phyloP scores from a whole-genome alignment of 345 rosid genomes.

The Eucalyptus fibrosa region DNA sequence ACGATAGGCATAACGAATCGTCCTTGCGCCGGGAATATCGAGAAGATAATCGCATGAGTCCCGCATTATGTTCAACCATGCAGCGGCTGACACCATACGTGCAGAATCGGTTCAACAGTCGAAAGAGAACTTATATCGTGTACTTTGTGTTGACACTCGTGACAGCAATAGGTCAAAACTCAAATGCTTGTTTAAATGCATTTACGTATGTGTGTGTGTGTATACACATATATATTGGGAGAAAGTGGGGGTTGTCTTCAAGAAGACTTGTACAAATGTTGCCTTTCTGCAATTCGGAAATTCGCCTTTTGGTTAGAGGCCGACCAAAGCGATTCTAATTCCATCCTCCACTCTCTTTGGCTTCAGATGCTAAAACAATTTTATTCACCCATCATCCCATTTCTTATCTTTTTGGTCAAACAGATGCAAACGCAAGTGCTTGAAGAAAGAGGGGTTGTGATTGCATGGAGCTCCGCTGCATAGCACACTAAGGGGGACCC shows the following conservation, averaged over 20 bases:
- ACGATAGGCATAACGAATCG: background rate
- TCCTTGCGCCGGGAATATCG: background rate
- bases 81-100: background rate
- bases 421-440: background rate
- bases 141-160: background rate
- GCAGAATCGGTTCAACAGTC: background rate
- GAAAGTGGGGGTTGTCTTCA: background rate
- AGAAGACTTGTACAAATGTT: background rate
- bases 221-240: background rate
- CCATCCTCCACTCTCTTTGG: conserved; percentile 5
- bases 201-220: background rate
- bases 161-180: background rate
- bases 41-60: background rate
- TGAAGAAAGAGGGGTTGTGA: background rate
- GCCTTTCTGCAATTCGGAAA: background rate
- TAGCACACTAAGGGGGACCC: background rate
- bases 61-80: background rate
- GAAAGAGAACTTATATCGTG: background rate
- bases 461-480: background rate
- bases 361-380: background rate
- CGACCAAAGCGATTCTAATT: conserved; percentile 12
- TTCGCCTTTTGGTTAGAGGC: conserved; percentile 5
- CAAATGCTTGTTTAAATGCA: background rate
- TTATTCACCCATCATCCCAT: background rate
- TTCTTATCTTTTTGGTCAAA: background rate